Conservation (phyloP, 768 basidiomycete genomes). For the Termitomyces sp. region DNA sequence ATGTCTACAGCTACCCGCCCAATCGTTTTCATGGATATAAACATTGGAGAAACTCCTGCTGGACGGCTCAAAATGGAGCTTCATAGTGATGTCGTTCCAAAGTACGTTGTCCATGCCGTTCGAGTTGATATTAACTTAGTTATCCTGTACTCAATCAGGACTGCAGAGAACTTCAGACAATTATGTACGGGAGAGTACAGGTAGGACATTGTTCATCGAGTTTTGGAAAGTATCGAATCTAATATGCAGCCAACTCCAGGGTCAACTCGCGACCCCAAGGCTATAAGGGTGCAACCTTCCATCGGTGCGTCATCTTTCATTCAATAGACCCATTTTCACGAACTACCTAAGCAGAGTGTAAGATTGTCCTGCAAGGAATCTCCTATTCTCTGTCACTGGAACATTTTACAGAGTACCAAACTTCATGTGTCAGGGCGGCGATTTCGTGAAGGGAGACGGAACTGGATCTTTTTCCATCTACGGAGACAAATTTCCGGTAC, state of each 20-base stretch:
- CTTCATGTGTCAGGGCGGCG: constrained; percentile 99
- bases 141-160: no score
- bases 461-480: constrained; percentile 98
- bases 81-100: constrained; percentile 93
- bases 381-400: constrained; percentile 9
- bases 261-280: constrained; percentile 85
- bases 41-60: constrained; percentile 94
- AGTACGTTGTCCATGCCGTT: constrained; percentile 42
- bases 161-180: constrained; percentile 97
- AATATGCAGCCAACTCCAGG: constrained; percentile 29
- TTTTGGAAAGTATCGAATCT: constrained; percentile 6
- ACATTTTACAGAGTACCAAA: constrained; percentile 59
- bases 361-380: constrained; percentile 15
- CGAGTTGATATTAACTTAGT: no score
- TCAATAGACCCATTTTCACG: not conserved
- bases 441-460: constrained; percentile 92
- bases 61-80: constrained; percentile 97
- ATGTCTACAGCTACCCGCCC: constrained; percentile 49
- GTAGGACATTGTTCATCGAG: constrained; percentile 32
- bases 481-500: constrained; percentile 86
- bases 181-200: constrained; percentile 96
- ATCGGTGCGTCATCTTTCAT: constrained; percentile 52
- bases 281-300: constrained; percentile 89
- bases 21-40: constrained; percentile 94
- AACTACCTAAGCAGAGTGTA: constrained; percentile 55